phyloP scores from a whole-genome alignment of 768 basidiomycete species.

The Leccinellum luteum region DNA sequence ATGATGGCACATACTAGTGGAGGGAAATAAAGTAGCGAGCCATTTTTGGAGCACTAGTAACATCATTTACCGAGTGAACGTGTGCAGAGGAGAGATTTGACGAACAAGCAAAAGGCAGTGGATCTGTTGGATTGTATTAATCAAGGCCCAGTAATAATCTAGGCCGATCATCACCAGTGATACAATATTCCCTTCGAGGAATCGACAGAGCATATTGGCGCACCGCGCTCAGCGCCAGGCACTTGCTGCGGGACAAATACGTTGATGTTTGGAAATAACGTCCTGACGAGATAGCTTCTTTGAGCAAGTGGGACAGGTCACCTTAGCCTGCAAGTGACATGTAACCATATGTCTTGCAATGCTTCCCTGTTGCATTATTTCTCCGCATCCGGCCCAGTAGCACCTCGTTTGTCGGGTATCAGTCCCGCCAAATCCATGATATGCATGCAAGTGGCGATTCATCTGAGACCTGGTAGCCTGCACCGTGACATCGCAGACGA shows the following conservation, averaged over 20 bases:
- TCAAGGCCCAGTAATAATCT: neutral
- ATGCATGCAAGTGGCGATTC: conserved; percentile 26
- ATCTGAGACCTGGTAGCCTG: conserved; percentile 22
- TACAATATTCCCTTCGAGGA: neutral
- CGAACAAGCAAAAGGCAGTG: neutral
- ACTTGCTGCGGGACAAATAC: conserved; percentile 22
- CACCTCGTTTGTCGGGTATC: conserved; percentile 21
- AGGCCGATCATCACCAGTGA: neutral
- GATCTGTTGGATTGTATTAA: conserved; percentile 1
- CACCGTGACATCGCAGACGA: conserved; percentile 16
- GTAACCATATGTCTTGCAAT: conserved; percentile 28
- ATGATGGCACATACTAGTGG: neutral
- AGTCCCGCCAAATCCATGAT: conserved; percentile 23
- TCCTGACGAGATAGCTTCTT: conserved; percentile 28
- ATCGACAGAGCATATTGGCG: neutral
- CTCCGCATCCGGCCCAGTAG: conserved; percentile 19
- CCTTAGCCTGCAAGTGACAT: conserved; percentile 27
- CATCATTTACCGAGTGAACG: neutral
- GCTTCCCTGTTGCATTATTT: conserved; percentile 28
- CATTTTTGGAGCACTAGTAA: conserved; percentile 4
- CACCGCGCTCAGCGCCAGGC: conserved; percentile 10
- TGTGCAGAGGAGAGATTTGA: neutral
- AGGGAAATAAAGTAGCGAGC: neutral
- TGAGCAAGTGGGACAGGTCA: conserved; percentile 27
- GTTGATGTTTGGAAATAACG: conserved; percentile 27